A percentile compares a stretch with the other conserved stretches of the same genome.
Evolutionary conservation across 805 yeast genomes (phyloP).

Genomic region (Candida odintsovae): DNA sequence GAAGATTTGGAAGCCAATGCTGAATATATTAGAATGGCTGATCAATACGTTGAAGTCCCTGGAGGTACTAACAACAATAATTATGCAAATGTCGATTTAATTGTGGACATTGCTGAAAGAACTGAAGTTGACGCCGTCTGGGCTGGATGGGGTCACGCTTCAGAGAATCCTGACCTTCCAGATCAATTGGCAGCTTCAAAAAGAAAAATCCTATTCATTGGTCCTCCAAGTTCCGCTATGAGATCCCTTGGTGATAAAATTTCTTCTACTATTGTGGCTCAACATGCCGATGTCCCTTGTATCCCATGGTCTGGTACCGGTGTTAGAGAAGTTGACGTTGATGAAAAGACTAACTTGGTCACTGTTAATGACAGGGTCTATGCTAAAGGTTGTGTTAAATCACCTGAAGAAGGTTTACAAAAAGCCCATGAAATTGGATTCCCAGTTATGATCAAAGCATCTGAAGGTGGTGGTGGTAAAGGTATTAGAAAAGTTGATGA

Average conservation of each 20-base stretch:
- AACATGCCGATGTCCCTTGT: constrained; percentile 97
- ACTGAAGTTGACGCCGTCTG: constrained; percentile 96
- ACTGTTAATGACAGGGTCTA: constrained; percentile 84
- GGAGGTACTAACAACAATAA: constrained; percentile 99
- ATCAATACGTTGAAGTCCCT: constrained; percentile 95
- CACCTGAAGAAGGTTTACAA: constrained; percentile 83
- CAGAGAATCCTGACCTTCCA: constrained; percentile 95
- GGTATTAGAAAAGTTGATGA: constrained; percentile 95
- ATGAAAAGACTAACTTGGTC: constrained; percentile 67
- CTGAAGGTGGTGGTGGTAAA: constrained; percentile 99
- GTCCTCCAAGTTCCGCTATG: constrained; percentile 99
- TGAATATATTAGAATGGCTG: constrained; percentile 98
- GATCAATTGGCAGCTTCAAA: constrained; percentile 92
- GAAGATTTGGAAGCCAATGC: constrained; percentile 96
- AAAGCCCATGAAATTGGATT: constrained; percentile 88
- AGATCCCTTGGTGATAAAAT: constrained; percentile 99
- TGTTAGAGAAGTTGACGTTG: constrained; percentile 73
- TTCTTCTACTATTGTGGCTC: constrained; percentile 97
- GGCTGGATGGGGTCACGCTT: constrained; percentile 99
- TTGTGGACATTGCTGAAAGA: constrained; percentile 96
- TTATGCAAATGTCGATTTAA: constrained; percentile 95
- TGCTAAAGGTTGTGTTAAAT: constrained; percentile 78
- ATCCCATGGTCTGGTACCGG: constrained; percentile 99
- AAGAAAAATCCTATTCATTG: constrained; percentile 86
- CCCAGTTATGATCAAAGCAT: constrained; percentile 98